Evolutionary conservation across 257 asterid species (phyloP), one percentile per base, ranked within the genome.

Genomic region (Handroanthus guayacan): DNA sequence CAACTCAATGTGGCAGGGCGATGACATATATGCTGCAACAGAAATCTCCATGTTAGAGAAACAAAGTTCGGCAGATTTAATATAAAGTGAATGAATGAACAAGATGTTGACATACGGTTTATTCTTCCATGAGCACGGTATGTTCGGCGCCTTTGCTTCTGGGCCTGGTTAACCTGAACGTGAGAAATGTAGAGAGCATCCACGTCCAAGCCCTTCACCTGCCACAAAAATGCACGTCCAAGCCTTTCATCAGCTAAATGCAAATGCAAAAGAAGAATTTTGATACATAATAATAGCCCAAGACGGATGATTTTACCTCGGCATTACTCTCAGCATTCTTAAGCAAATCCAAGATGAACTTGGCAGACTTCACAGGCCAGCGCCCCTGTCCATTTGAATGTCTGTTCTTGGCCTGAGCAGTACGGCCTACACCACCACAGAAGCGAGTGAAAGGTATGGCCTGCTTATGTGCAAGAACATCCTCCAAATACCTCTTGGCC

Each of bases 121-220:
- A 93, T 93, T 79, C 96, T 86, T 71, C 97, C 95, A 54, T 89
- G 95, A 5, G 95, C 97, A 78, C 97, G 93, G 82, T 91, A 91
- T 14, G 97, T 91, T 10, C 98, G 91, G 20, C 97, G 94, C 62
- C 98, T 87, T 82, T 93, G 98, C 77, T 93, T 93, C 71, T 85
- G 92, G 3, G 98, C 98, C 66, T 92, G 96, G 82, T 93, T 93
- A 54, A 93, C 98, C 79, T 91, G 98, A 80, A 93, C 82, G 89
- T 93, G 98, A 60, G 97, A 87, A 50, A 93, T 91, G 88, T n/a
- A 91, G 57, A 93, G 95, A 7, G 95, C 78, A 85, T 93, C 98
- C 77, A 91, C 98, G 69, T 93, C 98, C 88, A 93, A 85, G 34
- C 97, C 97, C 85, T 93, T 93, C 51, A 93, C 97, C 98, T 93